A percentile compares a stretch with the other conserved stretches of the same genome.
Evolutionary conservation across 2,329 filamentous ascomycete species (phyloP).

Genomic region (Aspergillus arachidicola): DNA sequence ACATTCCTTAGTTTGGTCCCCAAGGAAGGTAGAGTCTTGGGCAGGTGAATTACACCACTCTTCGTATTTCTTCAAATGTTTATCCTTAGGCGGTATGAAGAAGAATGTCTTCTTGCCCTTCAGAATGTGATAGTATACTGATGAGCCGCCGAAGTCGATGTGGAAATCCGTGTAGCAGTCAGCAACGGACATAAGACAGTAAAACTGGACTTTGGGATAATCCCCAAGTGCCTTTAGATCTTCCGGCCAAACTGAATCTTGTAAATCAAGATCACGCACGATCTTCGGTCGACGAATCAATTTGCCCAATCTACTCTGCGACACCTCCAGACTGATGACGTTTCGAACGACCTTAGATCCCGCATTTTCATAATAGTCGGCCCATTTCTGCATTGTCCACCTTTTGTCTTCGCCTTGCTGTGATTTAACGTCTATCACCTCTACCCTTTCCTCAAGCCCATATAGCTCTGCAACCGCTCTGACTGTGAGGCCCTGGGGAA

Average conservation of each 20-base stretch:
- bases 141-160: conserved; percentile 72
- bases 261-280: conserved; percentile 63
- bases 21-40: conserved; percentile 68
- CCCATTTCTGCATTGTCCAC: conserved; percentile 68
- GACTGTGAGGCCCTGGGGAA: conserved; percentile 65
- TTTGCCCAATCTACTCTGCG: conserved; percentile 63
- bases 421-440: conserved; percentile 71
- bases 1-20: conserved; percentile 66
- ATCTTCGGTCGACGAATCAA: conserved; percentile 65
- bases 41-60: conserved; percentile 70
- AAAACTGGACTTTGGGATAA: conserved; percentile 67
- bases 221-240: conserved; percentile 57
- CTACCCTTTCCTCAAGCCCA: conserved; percentile 62
- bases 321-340: conserved; percentile 70
- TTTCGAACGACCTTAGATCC: conserved; percentile 66
- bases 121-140: conserved; percentile 70
- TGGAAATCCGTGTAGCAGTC: conserved; percentile 74
- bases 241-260: conserved; percentile 55
- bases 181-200: conserved; percentile 70
- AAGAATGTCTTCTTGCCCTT: conserved; percentile 72
- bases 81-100: conserved; percentile 69
- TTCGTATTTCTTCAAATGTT: conserved; percentile 70
- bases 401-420: conserved; percentile 66
- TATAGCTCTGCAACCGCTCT: conserved; percentile 65
- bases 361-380: conserved; percentile 66